Evolutionary conservation across 2,329 filamentous ascomycete species (phyloP).

Genomic region (Colletotrichum musae): DNA sequence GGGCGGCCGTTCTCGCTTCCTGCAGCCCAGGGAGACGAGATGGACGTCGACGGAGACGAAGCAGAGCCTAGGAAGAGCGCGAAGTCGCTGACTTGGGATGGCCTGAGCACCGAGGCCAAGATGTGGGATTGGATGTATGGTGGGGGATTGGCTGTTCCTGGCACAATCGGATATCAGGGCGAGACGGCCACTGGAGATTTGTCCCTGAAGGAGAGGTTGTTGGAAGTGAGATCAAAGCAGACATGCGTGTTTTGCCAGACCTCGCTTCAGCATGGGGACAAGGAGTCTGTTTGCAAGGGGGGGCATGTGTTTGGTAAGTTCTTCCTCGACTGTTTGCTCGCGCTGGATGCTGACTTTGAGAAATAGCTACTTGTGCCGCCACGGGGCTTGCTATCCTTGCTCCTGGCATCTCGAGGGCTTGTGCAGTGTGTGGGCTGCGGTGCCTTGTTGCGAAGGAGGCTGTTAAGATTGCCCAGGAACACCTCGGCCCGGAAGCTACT

Average conservation of each 20-base stretch:
- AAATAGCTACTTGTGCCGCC: constrained; percentile 65
- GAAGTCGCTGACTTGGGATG: not conserved
- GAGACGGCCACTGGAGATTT: constrained; percentile 27
- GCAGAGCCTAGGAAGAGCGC: not conserved
- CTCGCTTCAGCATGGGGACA: constrained; percentile 50
- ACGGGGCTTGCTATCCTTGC: constrained; percentile 69
- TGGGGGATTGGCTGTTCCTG: constrained; percentile 61
- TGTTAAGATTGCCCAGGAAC: constrained; percentile 49
- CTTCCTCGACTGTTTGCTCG: not conserved
- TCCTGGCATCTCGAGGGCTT: constrained; percentile 67
- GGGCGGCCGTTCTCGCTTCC: constrained; percentile 29
- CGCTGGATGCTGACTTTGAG: constrained; percentile 9
- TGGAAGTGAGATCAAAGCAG: constrained; percentile 52
- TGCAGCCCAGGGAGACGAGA: constrained; percentile 1
- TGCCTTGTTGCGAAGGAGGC: constrained; percentile 64
- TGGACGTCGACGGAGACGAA: constrained; percentile 18
- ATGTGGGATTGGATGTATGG: constrained; percentile 74
- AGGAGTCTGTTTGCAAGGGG: constrained; percentile 56
- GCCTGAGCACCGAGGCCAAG: constrained; percentile 67
- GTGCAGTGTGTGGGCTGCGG: constrained; percentile 68
- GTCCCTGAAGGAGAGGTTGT: constrained; percentile 56
- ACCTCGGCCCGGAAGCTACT: constrained; percentile 47
- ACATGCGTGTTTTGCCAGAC: constrained; percentile 64
- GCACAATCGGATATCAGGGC: constrained; percentile 46
- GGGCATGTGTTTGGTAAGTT: constrained; percentile 58